These are phyloP conservation scores for Aspergillus tanneri DNA, from an alignment of 2,329 filamentous ascomycete species.

Conservation along the genomic window DNA sequence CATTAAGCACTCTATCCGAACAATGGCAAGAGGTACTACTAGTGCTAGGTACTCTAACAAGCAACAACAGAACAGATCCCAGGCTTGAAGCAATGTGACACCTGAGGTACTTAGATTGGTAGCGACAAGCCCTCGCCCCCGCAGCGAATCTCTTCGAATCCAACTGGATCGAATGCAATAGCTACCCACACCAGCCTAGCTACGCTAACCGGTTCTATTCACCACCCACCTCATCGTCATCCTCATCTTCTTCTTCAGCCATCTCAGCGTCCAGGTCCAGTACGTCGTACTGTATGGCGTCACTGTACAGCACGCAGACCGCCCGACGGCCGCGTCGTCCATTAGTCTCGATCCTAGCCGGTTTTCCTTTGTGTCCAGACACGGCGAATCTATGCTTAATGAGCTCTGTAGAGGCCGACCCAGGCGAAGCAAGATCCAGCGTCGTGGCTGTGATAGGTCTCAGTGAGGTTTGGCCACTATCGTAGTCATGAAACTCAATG, in stretches of 20 bases:
- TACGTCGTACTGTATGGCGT: conserved; percentile 55
- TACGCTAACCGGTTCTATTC: neutral
- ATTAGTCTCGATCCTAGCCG: conserved; percentile 55
- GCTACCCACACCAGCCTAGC: no score
- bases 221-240: conserved; percentile 19
- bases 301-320: conserved; percentile 56
- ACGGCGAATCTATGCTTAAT: conserved; percentile 50
- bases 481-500: conserved; percentile 24
- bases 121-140: no score
- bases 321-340: conserved; percentile 54
- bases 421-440: conserved; percentile 22
- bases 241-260: conserved; percentile 29
- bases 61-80: no score
- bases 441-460: conserved; percentile 14
- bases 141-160: neutral
- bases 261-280: conserved; percentile 54
- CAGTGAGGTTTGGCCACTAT: conserved; percentile 10
- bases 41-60: no score
- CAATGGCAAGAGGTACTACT: no score
- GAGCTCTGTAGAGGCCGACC: conserved; percentile 21
- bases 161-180: no score
- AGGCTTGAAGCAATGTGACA: no score
- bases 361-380: conserved; percentile 46
- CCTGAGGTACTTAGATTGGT: no score
- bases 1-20: no score